Base-by-base conservation (phyloP, 2,329 filamentous ascomycete genomes). In the Phaeomoniella chlamydospora region DNA sequence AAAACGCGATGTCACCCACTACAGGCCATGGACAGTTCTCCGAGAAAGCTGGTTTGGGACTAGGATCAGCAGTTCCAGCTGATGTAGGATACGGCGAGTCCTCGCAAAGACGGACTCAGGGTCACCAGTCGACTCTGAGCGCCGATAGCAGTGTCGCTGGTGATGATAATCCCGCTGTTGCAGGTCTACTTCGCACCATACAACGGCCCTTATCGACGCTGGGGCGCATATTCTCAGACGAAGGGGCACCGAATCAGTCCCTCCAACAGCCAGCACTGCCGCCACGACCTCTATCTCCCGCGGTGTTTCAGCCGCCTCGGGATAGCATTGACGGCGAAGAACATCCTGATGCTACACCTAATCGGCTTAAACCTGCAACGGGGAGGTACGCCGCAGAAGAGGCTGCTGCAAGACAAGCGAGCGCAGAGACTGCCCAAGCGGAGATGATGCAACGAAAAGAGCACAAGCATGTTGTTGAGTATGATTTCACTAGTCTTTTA, bases 191-290 rank as follows among this genome's bases (percentile, higher is more conserved):
- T 2, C 76, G 86, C 33, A 88, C 86, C 0, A 94, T 98, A 38
- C 88, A 96, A 56, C 81, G 75, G 39, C 90, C 90, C 0, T 66
- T 98, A 10, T 85, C 79, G 37, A 92, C 84, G 1, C 94, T 98
- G 41, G 90, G 90, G 3, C 75, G 88, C 36, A 96, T 98, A 42
- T 96, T 98, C 58, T 85, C 84, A 0, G 90, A 83, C 43, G 77
- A 77, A 14, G 45, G 53, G 18, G 59, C 61, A 3, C 46, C 52
- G 6, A 42, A 56, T 42, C 57, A 58, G 37, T 49, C 51, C 46
- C 47, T 5, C 41, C 18, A 41, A 17, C 54, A 50, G 18, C 51
- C 57, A n/a, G 65, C 64, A 22, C 63, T 65, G 6, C 58, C 62
- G 36, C 59, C 64, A 18, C 61, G 59, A 2, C 57, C 68, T 34